Conservation (phyloP, 257 asterid genomes). For the Nicotiana benthamiana region DNA sequence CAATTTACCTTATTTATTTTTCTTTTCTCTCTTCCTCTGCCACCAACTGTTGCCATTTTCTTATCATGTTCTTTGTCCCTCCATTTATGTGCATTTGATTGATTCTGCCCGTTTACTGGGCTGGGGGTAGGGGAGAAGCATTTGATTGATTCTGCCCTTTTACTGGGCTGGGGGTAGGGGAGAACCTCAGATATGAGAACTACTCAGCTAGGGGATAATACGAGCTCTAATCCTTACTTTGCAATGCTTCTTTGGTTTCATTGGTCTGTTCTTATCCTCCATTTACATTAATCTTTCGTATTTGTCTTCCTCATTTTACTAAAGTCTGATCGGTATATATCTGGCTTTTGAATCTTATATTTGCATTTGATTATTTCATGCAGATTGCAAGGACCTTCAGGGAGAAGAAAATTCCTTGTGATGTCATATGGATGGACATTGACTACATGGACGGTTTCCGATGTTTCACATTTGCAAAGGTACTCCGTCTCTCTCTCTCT, state of each 20-base stretch:
- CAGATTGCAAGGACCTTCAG: conserved; percentile 86
- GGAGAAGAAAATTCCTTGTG: conserved; percentile 90
- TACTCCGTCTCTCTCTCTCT: conserved; percentile 13
- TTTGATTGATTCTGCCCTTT: background rate
- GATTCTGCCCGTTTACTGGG: background rate
- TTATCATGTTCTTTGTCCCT: background rate
- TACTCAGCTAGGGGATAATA: background rate
- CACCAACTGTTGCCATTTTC: background rate
- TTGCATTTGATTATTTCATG: background rate
- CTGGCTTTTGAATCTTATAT: background rate
- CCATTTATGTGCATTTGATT: background rate
- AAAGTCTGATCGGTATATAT: background rate
- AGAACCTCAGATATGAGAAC: background rate
- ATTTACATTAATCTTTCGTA: background rate
- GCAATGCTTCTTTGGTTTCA: background rate
- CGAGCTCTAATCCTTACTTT: background rate
- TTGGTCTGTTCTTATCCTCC: background rate
- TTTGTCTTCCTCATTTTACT: background rate
- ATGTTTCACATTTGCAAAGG: conserved; percentile 90
- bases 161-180: background rate
- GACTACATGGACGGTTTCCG: conserved; percentile 98
- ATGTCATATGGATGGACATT: conserved; percentile 98
- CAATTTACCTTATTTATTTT: background rate
- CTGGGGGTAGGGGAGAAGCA: background rate
- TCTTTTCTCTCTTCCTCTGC: background rate